Evolutionary conservation across 495 filamentous ascomycete species (phyloP), one percentile per base, ranked within the genome.

Genomic region (Trichocladium uniseriatum): DNA sequence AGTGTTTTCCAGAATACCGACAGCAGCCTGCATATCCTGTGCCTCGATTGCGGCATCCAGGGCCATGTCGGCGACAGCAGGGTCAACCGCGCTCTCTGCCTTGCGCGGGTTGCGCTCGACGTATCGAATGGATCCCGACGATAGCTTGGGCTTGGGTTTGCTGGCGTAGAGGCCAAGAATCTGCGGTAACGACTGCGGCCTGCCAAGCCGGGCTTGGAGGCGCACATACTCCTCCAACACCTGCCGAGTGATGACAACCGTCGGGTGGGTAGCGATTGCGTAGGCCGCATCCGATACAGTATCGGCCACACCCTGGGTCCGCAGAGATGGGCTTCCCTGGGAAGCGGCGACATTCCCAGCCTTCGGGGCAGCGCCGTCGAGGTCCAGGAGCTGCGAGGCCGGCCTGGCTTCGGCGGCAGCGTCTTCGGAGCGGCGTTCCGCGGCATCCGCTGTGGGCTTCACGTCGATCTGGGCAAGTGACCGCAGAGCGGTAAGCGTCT

Each of bases 161-260:
- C 75, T 76, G 44, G 87, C 89, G 57, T 88, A 97, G 29, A 97
- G 77, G 37, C 78, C 62, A 70, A 98, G 84, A 39, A 86, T 79
- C 38, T 82, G 75, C 3, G 92, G 87, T 61, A 96, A 76, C 28
- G 80, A 79, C 49, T 86, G 71, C 11, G 87, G 81, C 39, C 72
- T 79, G 44, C 78, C 73, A 51, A 96, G 76, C n/a, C 77, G 68
- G 15, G 77, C 69, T 58, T 94, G 87, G 24, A 84, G 78, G 20
- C 73, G 69, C 40, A 90, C 79, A 57, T 94, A 96, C 45, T 68
- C 61, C 15, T 75, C 64, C 8, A 98, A 77, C 0, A 87, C 65
- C 22, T 72, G 63, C 1, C 80, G 82, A 5, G 88, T 83, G 57
- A 98, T 88, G 70, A 89, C 90, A 32, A 95, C 79, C 24, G 79